A percentile compares a stretch with the other conserved stretches of the same genome.
These are phyloP conservation scores for Podospora australis DNA, from an alignment of 495 filamentous ascomycete species.

Conservation along the genomic window DNA sequence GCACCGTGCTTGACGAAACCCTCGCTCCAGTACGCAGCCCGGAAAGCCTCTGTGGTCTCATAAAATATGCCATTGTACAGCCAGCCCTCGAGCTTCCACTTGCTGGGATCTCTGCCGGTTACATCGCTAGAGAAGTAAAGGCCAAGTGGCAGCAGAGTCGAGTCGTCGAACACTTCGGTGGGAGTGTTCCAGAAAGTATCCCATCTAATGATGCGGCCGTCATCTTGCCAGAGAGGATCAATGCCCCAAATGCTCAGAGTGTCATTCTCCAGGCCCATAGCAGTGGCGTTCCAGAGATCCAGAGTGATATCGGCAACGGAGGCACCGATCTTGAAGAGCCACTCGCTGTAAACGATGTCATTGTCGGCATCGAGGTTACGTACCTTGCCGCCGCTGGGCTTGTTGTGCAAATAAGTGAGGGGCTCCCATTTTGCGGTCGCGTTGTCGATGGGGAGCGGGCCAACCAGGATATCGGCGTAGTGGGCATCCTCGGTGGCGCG, in stretches of 20 bases:
- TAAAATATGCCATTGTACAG: conserved; percentile 48
- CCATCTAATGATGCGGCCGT: conserved; percentile 38
- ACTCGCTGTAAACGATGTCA: conserved; percentile 18
- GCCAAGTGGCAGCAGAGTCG: conserved; percentile 37
- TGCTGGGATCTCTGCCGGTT: conserved; percentile 38
- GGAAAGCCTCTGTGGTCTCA: conserved; percentile 37
- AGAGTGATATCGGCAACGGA: conserved; percentile 23
- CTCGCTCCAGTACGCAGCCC: conserved; percentile 32
- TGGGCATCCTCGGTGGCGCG: conserved; percentile 36
- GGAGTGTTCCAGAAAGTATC: conserved; percentile 33
- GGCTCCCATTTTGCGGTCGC: conserved; percentile 30
- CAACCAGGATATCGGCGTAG: conserved; percentile 40
- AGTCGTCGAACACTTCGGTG: conserved; percentile 28
- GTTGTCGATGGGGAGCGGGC: conserved; percentile 42
- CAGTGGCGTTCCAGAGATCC: conserved; percentile 29
- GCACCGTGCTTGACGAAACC: conserved; percentile 37
- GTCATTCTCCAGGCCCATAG: conserved; percentile 26
- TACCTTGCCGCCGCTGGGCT: conserved; percentile 29
- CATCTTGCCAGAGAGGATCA: conserved; percentile 36
- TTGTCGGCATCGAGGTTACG: conserved; percentile 36
- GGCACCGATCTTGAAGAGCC: conserved; percentile 24
- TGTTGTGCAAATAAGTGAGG: conserved; percentile 38
- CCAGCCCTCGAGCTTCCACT: conserved; percentile 44
- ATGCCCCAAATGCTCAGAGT: conserved; percentile 36
- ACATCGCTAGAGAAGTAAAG: conserved; percentile 38